Evolutionary conservation across 1,139 yeast species (phyloP), one percentile per base, ranked within the genome.

Genomic region (Lodderomyces parapsilosis): DNA sequence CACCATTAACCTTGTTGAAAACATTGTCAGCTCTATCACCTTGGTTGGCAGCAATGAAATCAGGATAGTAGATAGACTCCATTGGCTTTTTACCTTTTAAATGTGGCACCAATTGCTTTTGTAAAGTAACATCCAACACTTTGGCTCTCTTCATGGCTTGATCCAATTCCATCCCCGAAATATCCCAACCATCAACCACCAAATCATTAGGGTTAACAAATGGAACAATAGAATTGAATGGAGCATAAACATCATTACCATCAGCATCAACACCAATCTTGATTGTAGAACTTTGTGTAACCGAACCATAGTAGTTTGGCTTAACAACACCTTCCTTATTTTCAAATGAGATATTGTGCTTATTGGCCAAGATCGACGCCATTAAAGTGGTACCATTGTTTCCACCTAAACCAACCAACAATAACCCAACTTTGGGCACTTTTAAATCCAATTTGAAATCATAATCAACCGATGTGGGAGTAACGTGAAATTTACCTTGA

Each of bases 341-440:
- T 59, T 87, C 82, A 71, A 91, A 91, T 42, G 80, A 68, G 50
- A 91, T 68, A 51, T 86, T 76, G 66, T 86, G 78, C 60, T 86
- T 88, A 74, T 91, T 91, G 48, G 97, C 96, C 55, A 86, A 78
- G 43, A 85, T 77, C 15, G 96, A 85, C 42, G 94, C 90, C 47
- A 90, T 80, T 57, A 91, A 76, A 19, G 98, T 91, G 49, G 96
- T 78, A 67, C 98, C 98, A 62, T 91, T 91, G 76, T 91, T 91
- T 69, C 98, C 98, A 58, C 97, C 98, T 55, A 90, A 77, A 55
- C 98, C 98, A 43, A 91, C 97, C 53, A 91, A 77, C 81, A 91
- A 70, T 51, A 91, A 74, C 60, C 97, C 98, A 43, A 90, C 80
- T 68, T 85, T 89, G 54, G 96, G 96, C 44, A 85, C 83, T 51